Evolutionary conservation across 2,329 filamentous ascomycete genomes (phyloP).

Genomic region (Xylaria sp.): DNA sequence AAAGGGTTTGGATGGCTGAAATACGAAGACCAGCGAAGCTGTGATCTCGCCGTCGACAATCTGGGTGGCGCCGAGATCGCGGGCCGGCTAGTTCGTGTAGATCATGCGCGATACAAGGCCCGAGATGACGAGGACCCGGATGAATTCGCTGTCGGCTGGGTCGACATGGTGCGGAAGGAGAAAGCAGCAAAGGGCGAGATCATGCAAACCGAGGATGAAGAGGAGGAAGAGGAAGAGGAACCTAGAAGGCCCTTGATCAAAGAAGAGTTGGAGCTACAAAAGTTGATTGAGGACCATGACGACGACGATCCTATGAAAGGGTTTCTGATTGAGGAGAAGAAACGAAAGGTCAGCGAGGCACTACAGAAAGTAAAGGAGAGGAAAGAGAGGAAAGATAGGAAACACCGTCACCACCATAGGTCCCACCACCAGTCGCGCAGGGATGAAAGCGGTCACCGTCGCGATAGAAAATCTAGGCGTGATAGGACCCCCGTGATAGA

Average conservation of each 20-base stretch:
- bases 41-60: constrained; percentile 95
- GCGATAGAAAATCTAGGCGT: constrained; percentile 45
- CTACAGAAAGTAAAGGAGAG: constrained; percentile 55
- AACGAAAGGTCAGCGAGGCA: constrained; percentile 80
- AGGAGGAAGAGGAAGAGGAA: constrained; percentile 47
- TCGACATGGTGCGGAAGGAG: constrained; percentile 62
- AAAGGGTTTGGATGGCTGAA: constrained; percentile 96
- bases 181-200: constrained; percentile 48
- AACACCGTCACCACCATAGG: constrained; percentile 49
- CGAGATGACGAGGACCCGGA: constrained; percentile 77
- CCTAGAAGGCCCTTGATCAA: constrained; percentile 67
- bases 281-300: constrained; percentile 79
- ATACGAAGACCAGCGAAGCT: constrained; percentile 97
- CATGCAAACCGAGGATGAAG: constrained; percentile 47
- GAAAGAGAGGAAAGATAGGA: constrained; percentile 54
- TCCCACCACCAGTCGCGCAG: constrained; percentile 53
- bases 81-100: constrained; percentile 81
- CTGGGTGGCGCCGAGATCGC: constrained; percentile 83
- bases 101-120: constrained; percentile 90
- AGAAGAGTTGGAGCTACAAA: constrained; percentile 81
- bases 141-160: constrained; percentile 64
- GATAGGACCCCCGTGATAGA: constrained; percentile 43
- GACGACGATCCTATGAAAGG: constrained; percentile 98
- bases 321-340: constrained; percentile 88
- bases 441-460: constrained; percentile 36